These are phyloP conservation scores for Ajuga chamaepitys DNA, from an alignment of 257 asterid genomes.

Conservation along the genomic window DNA sequence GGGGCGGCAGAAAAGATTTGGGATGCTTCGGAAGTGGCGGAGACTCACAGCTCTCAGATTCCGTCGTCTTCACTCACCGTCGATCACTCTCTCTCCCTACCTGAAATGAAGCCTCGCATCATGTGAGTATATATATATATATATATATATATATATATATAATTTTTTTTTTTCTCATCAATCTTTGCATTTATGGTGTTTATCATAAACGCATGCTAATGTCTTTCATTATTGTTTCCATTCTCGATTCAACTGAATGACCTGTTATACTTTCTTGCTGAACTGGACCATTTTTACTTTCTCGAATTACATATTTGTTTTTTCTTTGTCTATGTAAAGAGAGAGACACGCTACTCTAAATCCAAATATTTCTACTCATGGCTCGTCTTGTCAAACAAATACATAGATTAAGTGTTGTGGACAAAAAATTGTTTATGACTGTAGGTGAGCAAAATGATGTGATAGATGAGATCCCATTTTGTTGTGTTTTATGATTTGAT, in stretches of 20 bases:
- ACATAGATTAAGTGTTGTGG: neutral
- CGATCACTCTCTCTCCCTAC: slow-evolving; percentile 70
- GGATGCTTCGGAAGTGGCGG: slow-evolving; percentile 77
- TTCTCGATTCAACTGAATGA: neutral
- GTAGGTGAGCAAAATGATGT: neutral
- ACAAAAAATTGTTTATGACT: neutral
- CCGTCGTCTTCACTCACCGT: slow-evolving; percentile 63
- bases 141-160: no score
- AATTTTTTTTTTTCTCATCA: neutral
- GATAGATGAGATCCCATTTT: neutral
- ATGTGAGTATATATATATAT: slow-evolving; percentile 47
- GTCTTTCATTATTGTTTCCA: neutral
- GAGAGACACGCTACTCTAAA: neutral
- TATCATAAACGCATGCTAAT: neutral
- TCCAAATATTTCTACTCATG: neutral
- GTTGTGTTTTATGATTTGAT: neutral
- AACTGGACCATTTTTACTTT: neutral
- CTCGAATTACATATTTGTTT: neutral
- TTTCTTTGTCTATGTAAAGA: neutral
- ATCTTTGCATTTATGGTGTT: neutral
- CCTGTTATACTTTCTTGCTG: neutral
- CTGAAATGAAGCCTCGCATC: slow-evolving; percentile 67
- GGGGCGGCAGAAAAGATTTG: slow-evolving; percentile 55
- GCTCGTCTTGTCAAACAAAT: neutral
- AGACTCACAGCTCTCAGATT: slow-evolving; percentile 46